Percentiles rank a stretch among this genome's conserved stretches.
Evolutionary conservation across 2,329 filamentous ascomycete genomes (phyloP).

Genomic region (Rasamsonia emersonii): DNA sequence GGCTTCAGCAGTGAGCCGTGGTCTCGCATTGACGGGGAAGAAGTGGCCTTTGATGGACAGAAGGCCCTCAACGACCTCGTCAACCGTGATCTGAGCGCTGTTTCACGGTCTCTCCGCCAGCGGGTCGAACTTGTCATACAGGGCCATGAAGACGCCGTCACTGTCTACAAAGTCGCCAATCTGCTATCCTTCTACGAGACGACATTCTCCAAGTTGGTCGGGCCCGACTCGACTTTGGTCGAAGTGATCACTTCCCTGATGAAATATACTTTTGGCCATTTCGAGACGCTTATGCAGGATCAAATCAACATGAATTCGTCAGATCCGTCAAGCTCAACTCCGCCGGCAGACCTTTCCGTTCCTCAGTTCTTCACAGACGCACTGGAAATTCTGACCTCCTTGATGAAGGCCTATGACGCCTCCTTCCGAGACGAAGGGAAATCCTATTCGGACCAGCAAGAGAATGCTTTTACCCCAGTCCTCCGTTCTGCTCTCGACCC

Average conservation of each 20-base stretch:
- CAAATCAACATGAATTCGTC: constrained; percentile 57
- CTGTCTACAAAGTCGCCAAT: constrained; percentile 84
- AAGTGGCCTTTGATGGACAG: constrained; percentile 64
- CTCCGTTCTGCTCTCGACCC: constrained; percentile 76
- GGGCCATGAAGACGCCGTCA: constrained; percentile 79
- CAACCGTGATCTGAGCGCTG: constrained; percentile 73
- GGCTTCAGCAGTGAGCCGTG: constrained; percentile 78
- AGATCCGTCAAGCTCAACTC: constrained; percentile 61
- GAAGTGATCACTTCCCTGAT: constrained; percentile 62
- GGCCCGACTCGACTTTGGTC: constrained; percentile 58
- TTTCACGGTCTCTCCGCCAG: constrained; percentile 76
- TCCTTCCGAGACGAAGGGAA: constrained; percentile 48
- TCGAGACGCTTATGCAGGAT: constrained; percentile 72
- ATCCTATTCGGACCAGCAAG: constrained; percentile 47
- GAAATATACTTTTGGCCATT: constrained; percentile 70
- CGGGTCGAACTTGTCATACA: constrained; percentile 87
- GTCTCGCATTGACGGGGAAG: constrained; percentile 56
- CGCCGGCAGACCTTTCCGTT: constrained; percentile 63
- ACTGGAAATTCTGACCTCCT: constrained; percentile 64
- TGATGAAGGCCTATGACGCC: constrained; percentile 81
- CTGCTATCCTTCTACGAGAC: constrained; percentile 79
- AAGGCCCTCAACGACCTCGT: constrained; percentile 79
- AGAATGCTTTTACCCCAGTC: constrained; percentile 65
- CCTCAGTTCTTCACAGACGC: constrained; percentile 76
- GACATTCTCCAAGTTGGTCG: constrained; percentile 75